phyloP scores from a whole-genome alignment of 2,329 filamentous ascomycete species.

The Arthrinium puccinioides region DNA sequence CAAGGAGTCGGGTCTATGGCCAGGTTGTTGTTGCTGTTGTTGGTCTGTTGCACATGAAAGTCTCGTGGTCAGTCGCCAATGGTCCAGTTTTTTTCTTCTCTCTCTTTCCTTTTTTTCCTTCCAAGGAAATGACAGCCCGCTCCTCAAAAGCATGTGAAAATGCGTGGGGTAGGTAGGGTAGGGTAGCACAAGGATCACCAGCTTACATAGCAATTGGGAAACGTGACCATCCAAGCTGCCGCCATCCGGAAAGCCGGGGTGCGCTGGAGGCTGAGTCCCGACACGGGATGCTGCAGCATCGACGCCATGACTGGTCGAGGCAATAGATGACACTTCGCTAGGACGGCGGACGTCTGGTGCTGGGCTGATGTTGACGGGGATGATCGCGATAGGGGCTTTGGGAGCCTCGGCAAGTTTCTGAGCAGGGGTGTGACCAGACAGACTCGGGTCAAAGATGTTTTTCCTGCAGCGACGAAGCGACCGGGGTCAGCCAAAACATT shows the following conservation, averaged over 20 bases:
- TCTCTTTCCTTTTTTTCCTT: constrained; percentile 5
- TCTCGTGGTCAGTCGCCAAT: constrained; percentile 13
- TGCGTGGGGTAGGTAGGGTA: constrained; percentile 7
- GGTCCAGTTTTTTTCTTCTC: not conserved
- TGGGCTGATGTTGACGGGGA: constrained; percentile 27
- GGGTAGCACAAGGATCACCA: constrained; percentile 5
- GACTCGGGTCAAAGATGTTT: constrained; percentile 20
- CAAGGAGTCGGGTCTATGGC: constrained; percentile 21
- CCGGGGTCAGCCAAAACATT: constrained; percentile 18
- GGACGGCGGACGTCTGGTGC: constrained; percentile 14
- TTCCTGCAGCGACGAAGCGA: constrained; percentile 17
- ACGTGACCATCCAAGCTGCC: constrained; percentile 32
- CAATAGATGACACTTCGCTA: constrained; percentile 14
- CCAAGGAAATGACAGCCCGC: no score
- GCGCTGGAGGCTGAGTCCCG: constrained; percentile 5
- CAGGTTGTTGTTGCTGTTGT: constrained; percentile 17
- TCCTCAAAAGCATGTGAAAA: constrained; percentile 17
- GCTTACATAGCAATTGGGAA: constrained; percentile 43
- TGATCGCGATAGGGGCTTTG: constrained; percentile 21
- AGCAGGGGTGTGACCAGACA: constrained; percentile 14
- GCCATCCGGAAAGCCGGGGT: constrained; percentile 10
- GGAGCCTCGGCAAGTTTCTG: constrained; percentile 36
- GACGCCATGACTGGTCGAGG: constrained; percentile 13
- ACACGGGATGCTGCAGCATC: no score
- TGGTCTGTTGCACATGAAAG: constrained; percentile 24